These are phyloP conservation scores for Parietaria judaica DNA, from an alignment of 306 rosid genomes.

Conservation along the genomic window DNA sequence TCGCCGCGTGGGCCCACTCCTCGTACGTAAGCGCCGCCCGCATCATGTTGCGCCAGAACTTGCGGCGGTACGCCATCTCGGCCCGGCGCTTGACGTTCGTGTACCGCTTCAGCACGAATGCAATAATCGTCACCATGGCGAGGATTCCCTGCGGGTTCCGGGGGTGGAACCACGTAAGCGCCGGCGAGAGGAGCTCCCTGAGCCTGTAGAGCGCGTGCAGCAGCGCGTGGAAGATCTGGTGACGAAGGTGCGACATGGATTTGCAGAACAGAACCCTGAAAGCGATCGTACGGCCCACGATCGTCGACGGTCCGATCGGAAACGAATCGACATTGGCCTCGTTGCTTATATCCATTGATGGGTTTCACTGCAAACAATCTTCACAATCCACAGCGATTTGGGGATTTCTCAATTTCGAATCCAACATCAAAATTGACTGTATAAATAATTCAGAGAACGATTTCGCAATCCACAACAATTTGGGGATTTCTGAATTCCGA, in stretches of 20 bases:
- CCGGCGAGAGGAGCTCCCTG: conserved; percentile 39
- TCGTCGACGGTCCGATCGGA: conserved; percentile 80
- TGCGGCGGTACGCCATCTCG: conserved; percentile 87
- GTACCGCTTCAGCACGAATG: conserved; percentile 72
- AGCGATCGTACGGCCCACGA: conserved; percentile 74
- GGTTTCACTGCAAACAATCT: not conserved
- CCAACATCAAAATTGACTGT: not conserved
- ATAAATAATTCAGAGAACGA: too few relatives aligned
- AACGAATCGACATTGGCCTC: conserved; percentile 80
- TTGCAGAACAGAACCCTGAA: conserved; percentile 72
- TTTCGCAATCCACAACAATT: not conserved
- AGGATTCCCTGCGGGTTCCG: conserved; percentile 89
- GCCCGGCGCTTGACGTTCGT: conserved; percentile 71
- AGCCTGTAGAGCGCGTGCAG: conserved; percentile 36
- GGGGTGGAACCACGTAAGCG: conserved; percentile 72
- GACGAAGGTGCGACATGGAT: conserved; percentile 62
- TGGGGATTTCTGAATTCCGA: not conserved
- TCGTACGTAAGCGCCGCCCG: conserved; percentile 82
- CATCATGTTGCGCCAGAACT: conserved; percentile 96
- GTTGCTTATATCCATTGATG: conserved; percentile 71
- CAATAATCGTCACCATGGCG: conserved; percentile 78
- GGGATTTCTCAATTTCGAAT: conserved; percentile 1
- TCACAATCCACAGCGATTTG: not conserved
- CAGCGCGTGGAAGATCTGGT: conserved; percentile 39
- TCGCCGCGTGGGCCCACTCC: conserved; percentile 99